Percentiles rank a stretch among this genome's conserved stretches.
These are phyloP conservation scores for Ascochyta rabiei DNA, from an alignment of 2,329 filamentous ascomycete species.

Conservation along the genomic window DNA sequence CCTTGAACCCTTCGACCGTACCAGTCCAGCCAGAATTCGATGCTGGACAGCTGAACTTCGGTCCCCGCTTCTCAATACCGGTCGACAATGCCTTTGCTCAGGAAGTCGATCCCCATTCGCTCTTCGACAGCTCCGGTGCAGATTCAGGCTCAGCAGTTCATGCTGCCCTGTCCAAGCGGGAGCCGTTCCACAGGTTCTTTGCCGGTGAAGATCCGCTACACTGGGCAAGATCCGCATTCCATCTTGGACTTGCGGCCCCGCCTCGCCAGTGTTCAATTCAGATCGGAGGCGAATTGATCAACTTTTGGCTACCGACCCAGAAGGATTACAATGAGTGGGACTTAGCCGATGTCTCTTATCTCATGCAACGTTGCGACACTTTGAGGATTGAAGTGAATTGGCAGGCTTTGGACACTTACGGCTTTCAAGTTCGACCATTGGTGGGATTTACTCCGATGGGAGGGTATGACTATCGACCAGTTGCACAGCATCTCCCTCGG, in stretches of 20 bases:
- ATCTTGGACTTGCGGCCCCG: not conserved
- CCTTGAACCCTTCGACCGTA: not conserved
- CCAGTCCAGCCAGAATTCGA: not conserved
- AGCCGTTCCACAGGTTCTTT: not conserved
- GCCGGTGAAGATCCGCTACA: not conserved
- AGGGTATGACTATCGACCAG: no score
- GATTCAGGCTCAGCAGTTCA: not conserved
- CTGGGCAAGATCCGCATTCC: not conserved
- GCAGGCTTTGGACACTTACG: no score
- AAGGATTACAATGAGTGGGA: no score
- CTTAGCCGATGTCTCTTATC: no score
- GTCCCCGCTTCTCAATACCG: not conserved
- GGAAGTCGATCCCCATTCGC: not conserved
- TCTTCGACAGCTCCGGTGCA: not conserved
- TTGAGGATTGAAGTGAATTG: no score
- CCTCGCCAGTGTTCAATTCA: no score
- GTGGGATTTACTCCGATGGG: no score
- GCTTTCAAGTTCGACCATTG: no score
- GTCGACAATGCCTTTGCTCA: not conserved
- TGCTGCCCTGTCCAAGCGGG: not conserved
- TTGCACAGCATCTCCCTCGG: no score
- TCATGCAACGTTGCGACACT: no score
- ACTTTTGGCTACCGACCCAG: no score
- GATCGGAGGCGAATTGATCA: no score
- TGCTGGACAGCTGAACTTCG: not conserved